phyloP scores from a whole-genome alignment of 441 rosid species.

The Eruca vesicaria region DNA sequence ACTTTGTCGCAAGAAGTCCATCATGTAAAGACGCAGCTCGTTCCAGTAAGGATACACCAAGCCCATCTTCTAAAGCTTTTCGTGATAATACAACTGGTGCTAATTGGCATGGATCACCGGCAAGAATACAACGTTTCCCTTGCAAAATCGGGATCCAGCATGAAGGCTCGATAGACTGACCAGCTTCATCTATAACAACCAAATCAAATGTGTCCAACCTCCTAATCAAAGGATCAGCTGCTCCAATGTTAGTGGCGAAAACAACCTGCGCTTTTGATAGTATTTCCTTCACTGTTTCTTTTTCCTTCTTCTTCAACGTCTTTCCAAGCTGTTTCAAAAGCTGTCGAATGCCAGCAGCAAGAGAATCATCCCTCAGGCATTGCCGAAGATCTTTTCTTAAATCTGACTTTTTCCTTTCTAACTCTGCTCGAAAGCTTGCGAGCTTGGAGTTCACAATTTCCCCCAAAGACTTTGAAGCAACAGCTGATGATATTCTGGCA shows the following conservation, averaged over 20 bases:
- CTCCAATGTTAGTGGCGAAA: slow-evolving; percentile 90
- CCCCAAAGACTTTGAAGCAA: slow-evolving; percentile 81
- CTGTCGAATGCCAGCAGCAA: slow-evolving; percentile 97
- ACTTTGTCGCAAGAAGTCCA: slow-evolving; percentile 63
- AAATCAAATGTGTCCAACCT: slow-evolving; percentile 77
- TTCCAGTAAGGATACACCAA: slow-evolving; percentile 85
- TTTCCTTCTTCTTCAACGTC: slow-evolving; percentile 82
- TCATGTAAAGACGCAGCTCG: slow-evolving; percentile 77
- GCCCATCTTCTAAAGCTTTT: slow-evolving; percentile 89
- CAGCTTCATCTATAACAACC: slow-evolving; percentile 97
- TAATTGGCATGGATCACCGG: slow-evolving; percentile 94
- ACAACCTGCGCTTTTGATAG: slow-evolving; percentile 85
- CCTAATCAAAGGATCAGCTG: slow-evolving; percentile 89
- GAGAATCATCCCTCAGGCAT: slow-evolving; percentile 86
- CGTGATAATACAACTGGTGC: slow-evolving; percentile 93
- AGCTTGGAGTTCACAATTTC: slow-evolving; percentile 82
- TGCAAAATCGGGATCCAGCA: slow-evolving; percentile 95
- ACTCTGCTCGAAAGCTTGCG: slow-evolving; percentile 58
- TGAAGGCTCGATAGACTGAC: slow-evolving; percentile 94
- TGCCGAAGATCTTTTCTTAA: slow-evolving; percentile 79
- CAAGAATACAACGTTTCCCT: slow-evolving; percentile 85
- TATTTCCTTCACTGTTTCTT: slow-evolving; percentile 81
- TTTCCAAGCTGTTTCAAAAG: slow-evolving; percentile 91
- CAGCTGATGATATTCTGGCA: slow-evolving; percentile 82
- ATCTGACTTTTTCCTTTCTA: slow-evolving; percentile 86